These are phyloP conservation scores for Fusarium hostae DNA, from an alignment of 2,329 filamentous ascomycete species.

Conservation along the genomic window DNA sequence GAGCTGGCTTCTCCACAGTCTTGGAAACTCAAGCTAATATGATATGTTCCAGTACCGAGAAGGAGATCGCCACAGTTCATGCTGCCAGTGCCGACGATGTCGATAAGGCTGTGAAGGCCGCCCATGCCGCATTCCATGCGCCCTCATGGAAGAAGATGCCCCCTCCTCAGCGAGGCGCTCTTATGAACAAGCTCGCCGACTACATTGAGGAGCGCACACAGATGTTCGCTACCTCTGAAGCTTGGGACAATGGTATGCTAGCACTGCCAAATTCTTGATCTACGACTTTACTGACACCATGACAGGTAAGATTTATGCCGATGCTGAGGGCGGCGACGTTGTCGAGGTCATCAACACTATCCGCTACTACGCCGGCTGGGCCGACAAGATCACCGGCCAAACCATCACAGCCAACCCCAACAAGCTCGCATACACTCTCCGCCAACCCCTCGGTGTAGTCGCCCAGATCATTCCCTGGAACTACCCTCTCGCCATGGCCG, in stretches of 20 bases:
- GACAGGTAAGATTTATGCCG: slow-evolving; percentile 69
- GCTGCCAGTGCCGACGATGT: slow-evolving; percentile 46
- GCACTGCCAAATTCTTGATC: slow-evolving; percentile 51
- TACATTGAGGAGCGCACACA: slow-evolving; percentile 69
- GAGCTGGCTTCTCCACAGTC: not conserved
- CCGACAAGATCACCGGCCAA: slow-evolving; percentile 87
- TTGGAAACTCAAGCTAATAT: not conserved
- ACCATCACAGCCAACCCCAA: slow-evolving; percentile 79
- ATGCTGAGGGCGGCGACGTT: slow-evolving; percentile 71
- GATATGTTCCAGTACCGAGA: slow-evolving; percentile 40
- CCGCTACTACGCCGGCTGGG: slow-evolving; percentile 73
- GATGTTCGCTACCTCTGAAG: slow-evolving; percentile 65
- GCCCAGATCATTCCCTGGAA: slow-evolving; percentile 90
- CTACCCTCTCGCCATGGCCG: slow-evolving; percentile 80
- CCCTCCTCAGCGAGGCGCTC: slow-evolving; percentile 70
- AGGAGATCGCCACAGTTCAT: slow-evolving; percentile 45
- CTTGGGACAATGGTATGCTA: slow-evolving; percentile 68
- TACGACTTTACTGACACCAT: not conserved
- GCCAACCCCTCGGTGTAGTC: slow-evolving; percentile 70
- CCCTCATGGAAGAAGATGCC: slow-evolving; percentile 75
- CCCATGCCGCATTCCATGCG: slow-evolving; percentile 73
- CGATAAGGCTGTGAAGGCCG: slow-evolving; percentile 52
- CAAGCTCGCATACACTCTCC: slow-evolving; percentile 81
- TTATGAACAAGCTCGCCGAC: slow-evolving; percentile 75
- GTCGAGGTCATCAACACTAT: slow-evolving; percentile 51